Evolutionary conservation across 2,329 filamentous ascomycete species (phyloP).

Genomic region (Nothopassalora personata): DNA sequence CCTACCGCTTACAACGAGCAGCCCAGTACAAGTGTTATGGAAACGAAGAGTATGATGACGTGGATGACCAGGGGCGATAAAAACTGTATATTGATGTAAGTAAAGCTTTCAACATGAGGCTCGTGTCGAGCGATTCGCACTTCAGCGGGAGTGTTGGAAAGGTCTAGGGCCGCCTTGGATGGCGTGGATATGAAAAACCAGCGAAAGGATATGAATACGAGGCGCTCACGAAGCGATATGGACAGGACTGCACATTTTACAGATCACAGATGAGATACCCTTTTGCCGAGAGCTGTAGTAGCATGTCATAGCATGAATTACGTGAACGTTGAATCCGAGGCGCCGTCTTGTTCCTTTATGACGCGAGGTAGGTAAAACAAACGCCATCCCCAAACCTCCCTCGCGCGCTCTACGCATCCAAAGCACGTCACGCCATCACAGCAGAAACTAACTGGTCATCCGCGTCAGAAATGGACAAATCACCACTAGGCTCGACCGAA

Average conservation of each 20-base stretch:
- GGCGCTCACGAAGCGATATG: not conserved
- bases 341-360: too few relatives aligned
- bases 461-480: not conserved
- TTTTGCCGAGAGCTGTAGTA: not conserved
- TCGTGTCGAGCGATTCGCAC: not conserved
- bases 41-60: constrained; percentile 25
- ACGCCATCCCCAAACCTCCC: too few relatives aligned
- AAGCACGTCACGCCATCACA: not conserved
- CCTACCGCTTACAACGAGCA: constrained; percentile 3
- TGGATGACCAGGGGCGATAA: constrained; percentile 16
- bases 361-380: too few relatives aligned
- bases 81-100: constrained; percentile 25
- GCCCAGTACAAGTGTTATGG: constrained; percentile 17
- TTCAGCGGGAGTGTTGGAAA: not conserved
- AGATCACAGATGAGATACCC: not conserved
- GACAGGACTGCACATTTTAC: not conserved
- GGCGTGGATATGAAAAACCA: not conserved
- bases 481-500: not conserved
- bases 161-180: not conserved
- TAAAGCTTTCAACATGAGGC: not conserved
- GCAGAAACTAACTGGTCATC: not conserved
- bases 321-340: too few relatives aligned
- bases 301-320: not conserved
- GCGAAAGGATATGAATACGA: not conserved
- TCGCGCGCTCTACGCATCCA: not conserved